Conservation (phyloP, 495 filamentous ascomycete species). For the Xylaria scruposa region DNA sequence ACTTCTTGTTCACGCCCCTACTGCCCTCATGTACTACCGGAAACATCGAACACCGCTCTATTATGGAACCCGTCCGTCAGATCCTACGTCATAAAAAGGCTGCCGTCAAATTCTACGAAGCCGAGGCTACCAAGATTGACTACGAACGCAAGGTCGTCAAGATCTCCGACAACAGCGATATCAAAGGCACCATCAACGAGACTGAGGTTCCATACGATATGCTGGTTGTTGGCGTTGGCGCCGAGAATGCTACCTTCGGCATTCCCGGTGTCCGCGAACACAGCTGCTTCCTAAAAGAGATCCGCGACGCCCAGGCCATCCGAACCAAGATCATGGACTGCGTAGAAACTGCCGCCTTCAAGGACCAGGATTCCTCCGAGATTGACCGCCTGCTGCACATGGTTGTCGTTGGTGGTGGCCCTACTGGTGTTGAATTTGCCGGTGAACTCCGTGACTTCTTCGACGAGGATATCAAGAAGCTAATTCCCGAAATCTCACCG, state of each 20-base stretch:
- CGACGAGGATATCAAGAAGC: conserved; percentile 95
- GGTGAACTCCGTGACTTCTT: conserved; percentile 99
- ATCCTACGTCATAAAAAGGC: conserved; percentile 92
- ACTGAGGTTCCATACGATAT: conserved; percentile 97
- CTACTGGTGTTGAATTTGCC: conserved; percentile 97
- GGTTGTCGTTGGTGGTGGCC: conserved; percentile 98
- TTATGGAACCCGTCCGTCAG: conserved; percentile 98
- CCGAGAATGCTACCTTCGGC: conserved; percentile 98
- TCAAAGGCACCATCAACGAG: conserved; percentile 81
- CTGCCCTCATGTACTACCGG: conserved; percentile 97
- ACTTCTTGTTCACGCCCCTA: conserved; percentile 98
- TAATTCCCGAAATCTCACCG: conserved; percentile 91
- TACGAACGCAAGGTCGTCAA: conserved; percentile 85
- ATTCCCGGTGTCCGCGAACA: conserved; percentile 95
- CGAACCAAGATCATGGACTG: conserved; percentile 99
- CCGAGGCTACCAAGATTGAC: conserved; percentile 96
- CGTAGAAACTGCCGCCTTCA: conserved; percentile 97
- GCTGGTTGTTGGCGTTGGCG: conserved; percentile 95
- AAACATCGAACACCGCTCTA: conserved; percentile 96
- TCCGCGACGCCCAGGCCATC: conserved; percentile 91
- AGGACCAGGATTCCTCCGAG: conserved; percentile 91
- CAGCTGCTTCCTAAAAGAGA: conserved; percentile 98
- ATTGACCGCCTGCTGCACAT: conserved; percentile 95
- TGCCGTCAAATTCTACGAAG: conserved; percentile 95
- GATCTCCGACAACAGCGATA: conserved; percentile 90